Conservation (phyloP, 306 rosid genomes). For the Sindora glabra region DNA sequence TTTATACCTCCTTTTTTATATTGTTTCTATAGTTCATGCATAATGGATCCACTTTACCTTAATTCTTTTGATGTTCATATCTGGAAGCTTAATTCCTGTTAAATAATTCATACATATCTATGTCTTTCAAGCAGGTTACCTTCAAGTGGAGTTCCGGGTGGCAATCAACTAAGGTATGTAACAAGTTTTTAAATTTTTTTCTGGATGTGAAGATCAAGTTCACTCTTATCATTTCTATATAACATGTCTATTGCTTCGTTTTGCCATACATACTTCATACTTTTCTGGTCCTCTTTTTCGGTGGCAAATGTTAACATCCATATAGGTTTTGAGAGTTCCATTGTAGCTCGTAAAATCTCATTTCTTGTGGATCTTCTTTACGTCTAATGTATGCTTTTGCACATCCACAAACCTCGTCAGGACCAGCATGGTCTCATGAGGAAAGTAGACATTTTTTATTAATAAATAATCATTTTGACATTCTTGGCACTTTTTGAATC, state of each 20-base stretch:
- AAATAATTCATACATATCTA: slow-evolving; percentile 1
- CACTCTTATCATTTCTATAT: background rate
- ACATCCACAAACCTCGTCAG: background rate
- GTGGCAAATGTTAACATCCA: background rate
- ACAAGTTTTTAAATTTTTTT: slow-evolving; percentile 3
- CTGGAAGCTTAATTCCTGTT: slow-evolving; percentile 8
- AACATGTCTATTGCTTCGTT: background rate
- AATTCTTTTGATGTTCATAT: background rate
- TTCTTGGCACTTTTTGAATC: no score
- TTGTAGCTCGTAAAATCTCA: background rate
- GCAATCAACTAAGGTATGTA: slow-evolving; percentile 78
- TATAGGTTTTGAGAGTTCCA: background rate
- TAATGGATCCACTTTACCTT: background rate
- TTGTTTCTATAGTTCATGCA: background rate
- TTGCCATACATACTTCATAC: background rate
- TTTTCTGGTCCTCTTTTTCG: background rate
- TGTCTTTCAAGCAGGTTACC: slow-evolving; percentile 42
- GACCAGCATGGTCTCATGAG: no score
- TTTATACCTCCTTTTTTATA: background rate
- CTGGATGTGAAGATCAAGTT: background rate
- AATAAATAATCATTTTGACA: no score
- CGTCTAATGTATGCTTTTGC: background rate
- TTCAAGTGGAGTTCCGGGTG: slow-evolving; percentile 57
- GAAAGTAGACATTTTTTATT: no score
- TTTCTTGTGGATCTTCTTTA: background rate